Evolutionary conservation across 306 rosid species (phyloP), one percentile per base, ranked within the genome.

Genomic region (Lithocarpus polystachyus): DNA sequence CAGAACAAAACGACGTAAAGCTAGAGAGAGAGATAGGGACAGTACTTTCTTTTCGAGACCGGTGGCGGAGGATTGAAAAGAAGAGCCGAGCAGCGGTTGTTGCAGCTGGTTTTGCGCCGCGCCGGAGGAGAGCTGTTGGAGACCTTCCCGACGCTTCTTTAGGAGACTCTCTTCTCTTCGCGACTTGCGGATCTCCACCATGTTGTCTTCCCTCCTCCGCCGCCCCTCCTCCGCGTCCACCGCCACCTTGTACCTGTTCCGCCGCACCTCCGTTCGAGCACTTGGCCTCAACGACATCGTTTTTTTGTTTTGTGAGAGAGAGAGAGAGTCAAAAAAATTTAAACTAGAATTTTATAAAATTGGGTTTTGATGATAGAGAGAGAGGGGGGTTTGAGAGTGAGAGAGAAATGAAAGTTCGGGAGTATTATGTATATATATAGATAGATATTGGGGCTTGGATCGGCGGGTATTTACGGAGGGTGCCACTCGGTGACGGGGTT

Each of bases 141-240:
- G 88, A 6, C 98, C 99, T 80, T 96, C 99, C 3, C 99, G 96
- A 53, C 99, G 89, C 88, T 96, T 93, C 94, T 96, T 96, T 84
- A 80, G 87, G 76, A 96, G 87, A 76, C 98, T 96, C 86, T 96
- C 99, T 75, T 96, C 99, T 8, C 99, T 81, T 1, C 96, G 94
- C 68, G 80, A 93, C 94, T 92, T 96, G 22, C 99, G 91, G 94
- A 96, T 96, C 99, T 96, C 99, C 9, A 96, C 98, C 97, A 96
- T 89, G 53, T 91, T 89, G 82, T 96, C 99, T 83, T 96, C 99
- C 20, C 98, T 89, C 64, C 99, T 88, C 53, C 99, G 81, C 56
- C 98, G 94, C 45, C 99, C 99, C 84, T 96, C 98, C 83, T 96
- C 98, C 26, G 99, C 99, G 56, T 96, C 99, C 48, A 96, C 98